Evolutionary conservation across 1,284 basidiomycete genomes (phyloP).

Genomic region (Cerrena zonata): DNA sequence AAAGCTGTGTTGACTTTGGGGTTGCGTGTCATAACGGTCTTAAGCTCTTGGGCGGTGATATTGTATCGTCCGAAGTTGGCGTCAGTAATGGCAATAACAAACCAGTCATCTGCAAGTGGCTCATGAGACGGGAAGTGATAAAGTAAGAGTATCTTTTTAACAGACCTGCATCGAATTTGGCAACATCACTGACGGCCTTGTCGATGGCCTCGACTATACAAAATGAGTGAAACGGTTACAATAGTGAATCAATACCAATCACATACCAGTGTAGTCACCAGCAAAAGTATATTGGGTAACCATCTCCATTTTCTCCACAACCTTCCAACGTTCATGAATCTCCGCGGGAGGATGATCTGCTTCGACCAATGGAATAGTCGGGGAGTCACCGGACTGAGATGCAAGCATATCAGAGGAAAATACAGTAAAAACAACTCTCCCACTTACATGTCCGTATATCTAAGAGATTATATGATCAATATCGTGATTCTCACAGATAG

Average conservation of each 20-base stretch:
- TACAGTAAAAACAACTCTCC: neutral
- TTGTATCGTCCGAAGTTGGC: conserved; percentile 61
- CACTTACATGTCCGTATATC: conserved; percentile 60
- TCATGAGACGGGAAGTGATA: neutral
- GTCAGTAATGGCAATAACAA: conserved; percentile 64
- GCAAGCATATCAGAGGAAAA: neutral
- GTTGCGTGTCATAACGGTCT: conserved; percentile 51
- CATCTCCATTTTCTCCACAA: conserved; percentile 63
- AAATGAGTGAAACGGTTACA: conserved; percentile 2
- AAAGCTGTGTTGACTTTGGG: conserved; percentile 61
- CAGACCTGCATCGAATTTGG: conserved; percentile 56
- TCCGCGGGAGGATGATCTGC: conserved; percentile 43
- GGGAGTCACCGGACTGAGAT: conserved; percentile 62
- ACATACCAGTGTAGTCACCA: conserved; percentile 56
- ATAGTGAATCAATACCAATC: conserved; percentile 43
- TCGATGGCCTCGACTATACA: conserved; percentile 55
- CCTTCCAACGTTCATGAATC: conserved; percentile 55
- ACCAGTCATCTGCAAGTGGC: conserved; percentile 50
- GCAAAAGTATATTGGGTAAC: conserved; percentile 63
- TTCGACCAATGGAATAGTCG: conserved; percentile 49
- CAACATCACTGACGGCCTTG: conserved; percentile 53
- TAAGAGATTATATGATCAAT: conserved; percentile 20
- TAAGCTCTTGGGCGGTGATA: conserved; percentile 56
- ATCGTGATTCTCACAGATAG: conserved; percentile 15
- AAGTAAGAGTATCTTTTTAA: neutral